Evolutionary conservation across 192 early-diverging fungal species (phyloP).

Genomic region (Lobosporangium transversale): DNA sequence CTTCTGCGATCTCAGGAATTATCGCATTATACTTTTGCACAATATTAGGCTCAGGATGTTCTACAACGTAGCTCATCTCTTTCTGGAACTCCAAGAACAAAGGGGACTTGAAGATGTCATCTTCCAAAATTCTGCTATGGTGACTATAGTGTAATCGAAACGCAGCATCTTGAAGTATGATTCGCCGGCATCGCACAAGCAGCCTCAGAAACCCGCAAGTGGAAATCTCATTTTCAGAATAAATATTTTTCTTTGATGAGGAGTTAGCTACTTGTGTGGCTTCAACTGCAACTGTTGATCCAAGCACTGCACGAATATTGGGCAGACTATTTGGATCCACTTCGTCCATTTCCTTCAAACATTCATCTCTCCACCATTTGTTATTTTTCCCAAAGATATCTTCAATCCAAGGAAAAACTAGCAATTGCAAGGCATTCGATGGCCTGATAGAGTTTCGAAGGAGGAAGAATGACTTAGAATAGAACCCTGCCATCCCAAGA

Average conservation of each 20-base stretch:
- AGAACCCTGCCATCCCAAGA: slow-evolving; percentile 21
- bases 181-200: slow-evolving; percentile 19
- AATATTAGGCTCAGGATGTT: background rate
- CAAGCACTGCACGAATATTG: too few species aligned
- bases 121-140: slow-evolving; percentile 2
- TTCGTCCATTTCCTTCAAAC: slow-evolving; percentile 15
- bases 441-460: slow-evolving; percentile 11
- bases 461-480: slow-evolving; percentile 10
- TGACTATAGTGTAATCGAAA: slow-evolving; percentile 8
- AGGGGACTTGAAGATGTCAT: slow-evolving; percentile 10
- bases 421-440: background rate
- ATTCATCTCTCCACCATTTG: background rate
- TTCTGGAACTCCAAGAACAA: slow-evolving; percentile 6
- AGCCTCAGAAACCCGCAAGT: slow-evolving; percentile 19
- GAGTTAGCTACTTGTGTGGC: background rate
- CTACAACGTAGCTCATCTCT: background rate
- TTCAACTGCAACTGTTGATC: too few species aligned
- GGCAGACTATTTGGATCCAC: too few species aligned
- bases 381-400: slow-evolving; percentile 11
- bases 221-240: slow-evolving; percentile 8
- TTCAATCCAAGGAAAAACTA: slow-evolving; percentile 32
- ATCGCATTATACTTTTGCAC: background rate
- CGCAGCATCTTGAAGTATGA: slow-evolving; percentile 31
- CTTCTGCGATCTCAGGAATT: background rate
- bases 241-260: background rate